Evolutionary conservation across 73 alveolate species (phyloP), one percentile per base, ranked within the genome.

Genomic region (Uronychia setigera): DNA sequence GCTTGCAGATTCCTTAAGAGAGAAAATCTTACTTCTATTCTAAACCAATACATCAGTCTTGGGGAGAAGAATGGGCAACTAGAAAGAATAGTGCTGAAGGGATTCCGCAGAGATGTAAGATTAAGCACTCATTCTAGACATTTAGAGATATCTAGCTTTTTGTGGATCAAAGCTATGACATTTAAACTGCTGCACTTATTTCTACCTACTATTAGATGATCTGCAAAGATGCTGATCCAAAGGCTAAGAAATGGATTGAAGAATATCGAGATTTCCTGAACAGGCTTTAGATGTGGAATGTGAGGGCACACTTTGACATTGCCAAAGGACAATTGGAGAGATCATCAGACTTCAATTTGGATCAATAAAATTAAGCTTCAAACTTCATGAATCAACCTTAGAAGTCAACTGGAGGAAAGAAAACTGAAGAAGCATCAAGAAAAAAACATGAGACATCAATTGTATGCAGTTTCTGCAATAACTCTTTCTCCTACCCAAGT

Each of bases 221-320:
- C 67, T 46, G 67, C 67, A 46, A 46, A 46, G 67, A 46, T 11
- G 67, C 67, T 19, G 67, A 46, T 19, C n/a, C 5, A 19, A 46
- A 19, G 67, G 5, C 67, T 5, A 11, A 5, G 5, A 60, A 28
- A 60, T 60, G 29, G 33, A 60, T 60, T 28, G 33, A 60, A 9
- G 79, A 19, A 19, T 60, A 60, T 26, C 5, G 29, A 60, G 79
- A 60, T 1, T 60, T 60, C 79, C 26, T 60, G 79, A 60, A 60
- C 32, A 19, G 79, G 13, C 79, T 60, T 30, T 30, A 60, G 32
- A 5, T 60, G 32, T 60, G 79, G 79, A 60, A 60, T 30, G 79
- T 60, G 33, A 5, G 79, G 14, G 79, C 79, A 1, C 79, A 26
- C 33, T 60, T 60, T 30, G 79, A 60, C 79, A 60, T 60, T 30